These are phyloP conservation scores for Pseudoneurospora amorphoporcata DNA, from an alignment of 495 filamentous ascomycete genomes.

Conservation along the genomic window DNA sequence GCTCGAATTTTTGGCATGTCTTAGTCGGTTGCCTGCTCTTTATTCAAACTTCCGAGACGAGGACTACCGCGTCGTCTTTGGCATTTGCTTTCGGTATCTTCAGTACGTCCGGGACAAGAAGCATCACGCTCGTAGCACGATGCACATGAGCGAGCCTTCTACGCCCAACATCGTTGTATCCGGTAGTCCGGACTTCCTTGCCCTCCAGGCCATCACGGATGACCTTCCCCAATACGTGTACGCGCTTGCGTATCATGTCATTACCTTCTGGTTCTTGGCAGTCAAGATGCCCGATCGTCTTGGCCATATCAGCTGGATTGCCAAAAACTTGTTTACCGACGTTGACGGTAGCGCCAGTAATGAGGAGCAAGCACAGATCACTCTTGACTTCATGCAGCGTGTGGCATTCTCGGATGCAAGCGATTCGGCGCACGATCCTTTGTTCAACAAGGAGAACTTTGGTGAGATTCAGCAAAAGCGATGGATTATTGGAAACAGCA, in stretches of 20 bases:
- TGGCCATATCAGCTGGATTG: constrained; percentile 82
- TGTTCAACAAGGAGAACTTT: constrained; percentile 50
- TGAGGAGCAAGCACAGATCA: constrained; percentile 88
- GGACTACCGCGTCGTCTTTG: constrained; percentile 86
- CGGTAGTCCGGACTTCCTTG: constrained; percentile 5
- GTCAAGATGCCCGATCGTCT: constrained; percentile 73
- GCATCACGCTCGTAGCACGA: constrained; percentile 27
- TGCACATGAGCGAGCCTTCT: constrained; percentile 20
- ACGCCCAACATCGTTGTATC: constrained; percentile 22
- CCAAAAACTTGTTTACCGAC: constrained; percentile 72
- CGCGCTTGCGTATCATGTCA: constrained; percentile 84
- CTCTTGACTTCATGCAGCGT: constrained; percentile 92
- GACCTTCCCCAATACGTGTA: constrained; percentile 87
- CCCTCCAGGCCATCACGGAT: constrained; percentile 34
- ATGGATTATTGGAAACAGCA: constrained; percentile 81
- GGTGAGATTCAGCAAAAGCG: constrained; percentile 62
- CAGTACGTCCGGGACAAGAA: constrained; percentile 51
- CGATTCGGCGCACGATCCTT: constrained; percentile 55
- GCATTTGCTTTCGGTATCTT: constrained; percentile 85
- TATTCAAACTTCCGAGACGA: constrained; percentile 81
- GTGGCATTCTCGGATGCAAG: constrained; percentile 78
- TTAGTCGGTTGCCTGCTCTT: constrained; percentile 74
- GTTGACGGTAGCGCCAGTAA: constrained; percentile 60
- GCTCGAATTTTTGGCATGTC: constrained; percentile 78
- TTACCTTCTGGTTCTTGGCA: constrained; percentile 92